Base-by-base conservation (phyloP, 257 asterid genomes). In the Orobanche coerulescens region DNA sequence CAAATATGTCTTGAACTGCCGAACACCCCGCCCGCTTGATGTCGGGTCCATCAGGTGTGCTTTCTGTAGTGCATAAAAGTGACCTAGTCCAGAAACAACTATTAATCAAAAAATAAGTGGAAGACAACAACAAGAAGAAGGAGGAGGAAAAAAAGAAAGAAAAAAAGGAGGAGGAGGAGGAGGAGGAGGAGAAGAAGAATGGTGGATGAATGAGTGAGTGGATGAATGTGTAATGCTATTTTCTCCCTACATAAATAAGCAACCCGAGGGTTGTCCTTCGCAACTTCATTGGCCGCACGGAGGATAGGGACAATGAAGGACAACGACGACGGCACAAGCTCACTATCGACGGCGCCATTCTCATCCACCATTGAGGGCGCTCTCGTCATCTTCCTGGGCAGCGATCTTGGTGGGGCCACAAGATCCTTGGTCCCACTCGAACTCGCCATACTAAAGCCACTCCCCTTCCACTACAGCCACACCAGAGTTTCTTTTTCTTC, bases 41-140 rank as follows among this genome's bases (percentile, higher is more conserved):
- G 74, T 78, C 20, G 78, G 83, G 68, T 93, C 97, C 96, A 83
- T 80, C 74, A 83, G 71, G 73, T 93, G 97, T 61, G 97, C 95
- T 75, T 81, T 93, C 78, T 93, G 97, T 47, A 93, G 86, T 42
- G 99, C 99, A 79, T 86, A 94, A 75, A 86, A 89, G 62, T 96
- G 97, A 62, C 99, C 99, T 93, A 65, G 59, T 72, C 37, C 53
- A 69, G 48, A 15, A 64, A 65, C 6, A 28, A 28, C 20, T 49
- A 36, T 47, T 69, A 47, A 61, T 22, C 46, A 66, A 46, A 43
- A 24, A 9, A 54, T 46, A 24, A 48, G 40, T 40, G 65, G 24
- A 6, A 48, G 5, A 5, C 2, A 26, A 26, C 3, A 26, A 26
- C 2, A 26, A 26, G 2, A 26, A 26, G 8, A 36, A 30, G 36